phyloP scores from a whole-genome alignment of 2,329 filamentous ascomycete species.

The Byssothecium circinans region DNA sequence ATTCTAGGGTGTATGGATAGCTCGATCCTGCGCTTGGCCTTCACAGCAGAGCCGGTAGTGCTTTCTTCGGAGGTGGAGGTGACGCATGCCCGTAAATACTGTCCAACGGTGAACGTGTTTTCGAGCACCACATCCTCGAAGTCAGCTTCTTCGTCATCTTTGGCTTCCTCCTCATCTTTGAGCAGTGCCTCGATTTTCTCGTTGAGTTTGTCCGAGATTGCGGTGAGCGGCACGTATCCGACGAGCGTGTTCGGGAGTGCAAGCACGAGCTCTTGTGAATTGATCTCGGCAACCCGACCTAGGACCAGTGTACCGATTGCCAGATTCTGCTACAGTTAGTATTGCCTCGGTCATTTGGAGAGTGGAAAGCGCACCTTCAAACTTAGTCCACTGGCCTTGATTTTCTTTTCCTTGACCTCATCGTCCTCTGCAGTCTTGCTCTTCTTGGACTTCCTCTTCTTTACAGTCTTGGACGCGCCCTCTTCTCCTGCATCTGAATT shows the following conservation, averaged over 20 bases:
- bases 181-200: conserved; percentile 69
- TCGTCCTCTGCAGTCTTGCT: conserved; percentile 43
- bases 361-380: conserved; percentile 71
- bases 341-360: too few relatives aligned
- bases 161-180: conserved; percentile 63
- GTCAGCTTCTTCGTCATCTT: conserved; percentile 56
- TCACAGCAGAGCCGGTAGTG: conserved; percentile 51
- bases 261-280: conserved; percentile 74
- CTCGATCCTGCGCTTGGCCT: conserved; percentile 79
- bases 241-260: conserved; percentile 90
- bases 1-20: conserved; percentile 79
- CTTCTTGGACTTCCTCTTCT: conserved; percentile 54
- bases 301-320: conserved; percentile 84
- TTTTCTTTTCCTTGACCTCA: conserved; percentile 50
- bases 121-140: conserved; percentile 69
- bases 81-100: conserved; percentile 85
- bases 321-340: conserved; percentile 62
- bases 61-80: conserved; percentile 72
- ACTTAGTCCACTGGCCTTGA: conserved; percentile 83
- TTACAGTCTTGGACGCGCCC: conserved; percentile 51
- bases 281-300: conserved; percentile 82
- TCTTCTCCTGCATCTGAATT: conserved; percentile 45
- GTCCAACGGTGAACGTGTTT: conserved; percentile 76
- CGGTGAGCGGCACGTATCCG: conserved; percentile 87
- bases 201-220: conserved; percentile 81